Evolutionary conservation across 768 basidiomycete genomes (phyloP), one percentile per base, ranked within the genome.

Genomic region (Hydnomerulius pinastri): DNA sequence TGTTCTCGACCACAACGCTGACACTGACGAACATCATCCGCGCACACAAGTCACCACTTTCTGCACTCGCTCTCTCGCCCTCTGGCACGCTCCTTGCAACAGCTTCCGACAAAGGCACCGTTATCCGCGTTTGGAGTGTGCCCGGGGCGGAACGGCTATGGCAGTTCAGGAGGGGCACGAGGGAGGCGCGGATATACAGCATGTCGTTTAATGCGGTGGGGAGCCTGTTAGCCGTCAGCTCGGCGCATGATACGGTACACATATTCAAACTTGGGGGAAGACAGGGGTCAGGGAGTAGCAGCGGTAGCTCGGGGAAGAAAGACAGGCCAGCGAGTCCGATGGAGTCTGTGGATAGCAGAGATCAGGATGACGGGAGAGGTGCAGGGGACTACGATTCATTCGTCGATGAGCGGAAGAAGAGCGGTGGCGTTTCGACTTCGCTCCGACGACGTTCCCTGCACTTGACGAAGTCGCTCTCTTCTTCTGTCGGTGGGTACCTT

Each of bases 1-100:
- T 99, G 23, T 98, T 98, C 77, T 92, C 92, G 43, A 95, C 96
- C 2, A 86, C 93, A 47, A 85, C 90, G 6, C 82, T 98, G 24
- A 89, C 90, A 3, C 91, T 95, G 24, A 83, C 91, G 37, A 98
- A 99, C 74, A 92, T 96, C 61, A 89, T 99, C 50, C 95, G 93
- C 63, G 97, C 97, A 15, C 97, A 99, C 74, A 98, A 98, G 71
- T 72, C 93, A 1, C 92, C 96, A 4, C 86, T 99, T 54, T 90
- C 94, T 7, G 85, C 84, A 61, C 77, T 98, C 40, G 77, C 90
- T 6, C 81, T 99, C 69, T 96, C 95, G 70, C 79, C 83, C 2
- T 78, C 86, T 1, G 96, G 96, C 11, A 90, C 90, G 0, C 77
- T 98, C 47, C 85, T 99, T 35, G 97, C 96, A 18, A 95, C 96